phyloP scores from a whole-genome alignment of 108 stramenopile species.

The Nitzschia putrida region DNA sequence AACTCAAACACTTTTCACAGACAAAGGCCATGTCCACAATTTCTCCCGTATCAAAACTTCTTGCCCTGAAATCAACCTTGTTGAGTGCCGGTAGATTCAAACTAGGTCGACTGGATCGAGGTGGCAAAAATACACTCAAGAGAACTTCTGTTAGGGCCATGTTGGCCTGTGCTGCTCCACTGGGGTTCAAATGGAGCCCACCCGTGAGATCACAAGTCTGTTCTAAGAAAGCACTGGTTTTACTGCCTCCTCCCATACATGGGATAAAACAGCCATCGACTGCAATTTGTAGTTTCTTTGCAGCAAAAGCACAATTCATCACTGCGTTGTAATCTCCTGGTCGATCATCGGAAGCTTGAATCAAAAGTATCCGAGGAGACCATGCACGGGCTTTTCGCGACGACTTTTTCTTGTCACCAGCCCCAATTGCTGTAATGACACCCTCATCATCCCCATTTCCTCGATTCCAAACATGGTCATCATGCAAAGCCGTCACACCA shows the following conservation, averaged over 20 bases:
- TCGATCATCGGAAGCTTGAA: constrained; percentile 86
- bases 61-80: constrained; percentile 83
- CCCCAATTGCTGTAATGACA: constrained; percentile 61
- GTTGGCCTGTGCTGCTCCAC: constrained; percentile 70
- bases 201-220: constrained; percentile 78
- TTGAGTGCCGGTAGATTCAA: constrained; percentile 73
- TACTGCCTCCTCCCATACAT: constrained; percentile 34
- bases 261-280: constrained; percentile 83
- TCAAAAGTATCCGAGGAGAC: constrained; percentile 74
- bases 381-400: constrained; percentile 35
- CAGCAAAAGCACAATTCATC: constrained; percentile 89
- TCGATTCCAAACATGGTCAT: constrained; percentile 32
- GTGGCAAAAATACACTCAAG: constrained; percentile 71
- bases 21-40: constrained; percentile 74
- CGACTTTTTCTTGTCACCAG: constrained; percentile 25
- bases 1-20: constrained; percentile 85
- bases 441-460: constrained; percentile 70
- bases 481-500: constrained; percentile 62
- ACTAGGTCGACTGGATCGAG: constrained; percentile 42
- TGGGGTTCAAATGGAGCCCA: constrained; percentile 51
- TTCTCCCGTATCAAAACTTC: constrained; percentile 81
- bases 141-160: constrained; percentile 79
- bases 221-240: constrained; percentile 66
- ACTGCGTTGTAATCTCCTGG: constrained; percentile 86
- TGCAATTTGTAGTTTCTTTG: constrained; percentile 65